Conservation (phyloP, 1,284 basidiomycete species). For the Melampsora occidentalis region DNA sequence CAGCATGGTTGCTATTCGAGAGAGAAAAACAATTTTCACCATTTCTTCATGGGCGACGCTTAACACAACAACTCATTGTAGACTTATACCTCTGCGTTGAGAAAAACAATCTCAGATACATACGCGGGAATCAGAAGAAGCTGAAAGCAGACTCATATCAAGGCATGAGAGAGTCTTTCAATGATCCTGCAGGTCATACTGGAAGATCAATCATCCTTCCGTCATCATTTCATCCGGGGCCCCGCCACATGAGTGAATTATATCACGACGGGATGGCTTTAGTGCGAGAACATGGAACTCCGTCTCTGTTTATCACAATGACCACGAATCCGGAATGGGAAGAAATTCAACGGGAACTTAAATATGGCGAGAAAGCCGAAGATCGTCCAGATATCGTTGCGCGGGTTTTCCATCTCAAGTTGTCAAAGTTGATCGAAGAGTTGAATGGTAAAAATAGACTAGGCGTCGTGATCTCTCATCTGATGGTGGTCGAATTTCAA, state of each 20-base stretch:
- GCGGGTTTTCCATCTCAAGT: slow-evolving; percentile 1
- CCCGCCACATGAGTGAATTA: slow-evolving; percentile 53
- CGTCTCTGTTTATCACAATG: slow-evolving; percentile 56
- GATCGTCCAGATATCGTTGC: slow-evolving; percentile 2
- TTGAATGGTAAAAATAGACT: neutral
- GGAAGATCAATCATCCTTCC: slow-evolving; percentile 51
- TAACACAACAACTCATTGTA: neutral
- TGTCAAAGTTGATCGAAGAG: neutral
- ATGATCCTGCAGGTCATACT: slow-evolving; percentile 34
- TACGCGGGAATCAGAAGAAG: neutral
- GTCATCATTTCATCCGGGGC: slow-evolving; percentile 53
- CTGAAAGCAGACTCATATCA: neutral
- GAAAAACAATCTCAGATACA: neutral
- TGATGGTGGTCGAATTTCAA: too few relatives aligned
- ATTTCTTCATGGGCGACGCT: neutral
- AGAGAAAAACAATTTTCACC: neutral
- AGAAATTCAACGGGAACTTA: slow-evolving; percentile 50
- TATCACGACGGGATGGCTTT: slow-evolving; percentile 55
- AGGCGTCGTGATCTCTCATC: neutral
- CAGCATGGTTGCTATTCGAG: neutral
- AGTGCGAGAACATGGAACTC: slow-evolving; percentile 51
- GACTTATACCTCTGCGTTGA: slow-evolving; percentile 5
- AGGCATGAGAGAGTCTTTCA: neutral
- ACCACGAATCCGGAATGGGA: slow-evolving; percentile 56
- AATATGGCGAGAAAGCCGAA: neutral